phyloP scores from a whole-genome alignment of 441 rosid genomes.

The Jatropha podagrica region DNA sequence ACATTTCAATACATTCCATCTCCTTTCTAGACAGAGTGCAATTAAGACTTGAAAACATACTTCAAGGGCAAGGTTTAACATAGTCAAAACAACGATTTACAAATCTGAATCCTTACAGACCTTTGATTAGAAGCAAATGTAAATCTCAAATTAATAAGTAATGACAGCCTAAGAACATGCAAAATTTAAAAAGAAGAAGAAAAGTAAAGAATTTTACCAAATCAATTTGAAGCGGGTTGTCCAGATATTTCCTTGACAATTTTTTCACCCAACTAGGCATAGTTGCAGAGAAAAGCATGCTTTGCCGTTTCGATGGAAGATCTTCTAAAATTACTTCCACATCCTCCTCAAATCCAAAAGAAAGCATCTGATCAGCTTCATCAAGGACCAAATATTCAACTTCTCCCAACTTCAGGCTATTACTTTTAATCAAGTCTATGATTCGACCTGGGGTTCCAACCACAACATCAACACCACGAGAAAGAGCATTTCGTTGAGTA shows the following conservation, averaged over 20 bases:
- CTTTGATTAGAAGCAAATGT: neutral
- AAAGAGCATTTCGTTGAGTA: conserved; percentile 73
- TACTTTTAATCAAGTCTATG: conserved; percentile 76
- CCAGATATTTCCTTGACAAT: conserved; percentile 83
- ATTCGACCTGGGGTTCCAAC: conserved; percentile 99
- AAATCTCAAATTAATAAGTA: neutral
- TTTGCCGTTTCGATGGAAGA: conserved; percentile 81
- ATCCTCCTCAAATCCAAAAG: conserved; percentile 97
- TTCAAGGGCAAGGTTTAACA: neutral
- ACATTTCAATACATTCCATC: neutral
- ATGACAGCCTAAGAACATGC: neutral
- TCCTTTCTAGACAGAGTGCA: neutral
- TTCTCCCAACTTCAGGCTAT: conserved; percentile 81
- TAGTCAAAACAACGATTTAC: neutral
- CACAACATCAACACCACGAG: conserved; percentile 96
- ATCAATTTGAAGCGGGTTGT: conserved; percentile 89
- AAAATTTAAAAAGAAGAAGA: neutral
- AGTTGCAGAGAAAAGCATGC: conserved; percentile 99
- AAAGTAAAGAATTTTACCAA: conserved; percentile 46
- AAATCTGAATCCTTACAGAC: neutral
- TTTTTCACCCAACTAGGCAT: conserved; percentile 98
- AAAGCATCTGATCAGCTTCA: conserved; percentile 99
- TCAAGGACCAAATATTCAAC: conserved; percentile 94
- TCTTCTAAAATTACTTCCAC: conserved; percentile 88
- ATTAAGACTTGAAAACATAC: neutral